Conservation (phyloP, 208 protist genomes). For the Trypanosoma boissoni region DNA sequence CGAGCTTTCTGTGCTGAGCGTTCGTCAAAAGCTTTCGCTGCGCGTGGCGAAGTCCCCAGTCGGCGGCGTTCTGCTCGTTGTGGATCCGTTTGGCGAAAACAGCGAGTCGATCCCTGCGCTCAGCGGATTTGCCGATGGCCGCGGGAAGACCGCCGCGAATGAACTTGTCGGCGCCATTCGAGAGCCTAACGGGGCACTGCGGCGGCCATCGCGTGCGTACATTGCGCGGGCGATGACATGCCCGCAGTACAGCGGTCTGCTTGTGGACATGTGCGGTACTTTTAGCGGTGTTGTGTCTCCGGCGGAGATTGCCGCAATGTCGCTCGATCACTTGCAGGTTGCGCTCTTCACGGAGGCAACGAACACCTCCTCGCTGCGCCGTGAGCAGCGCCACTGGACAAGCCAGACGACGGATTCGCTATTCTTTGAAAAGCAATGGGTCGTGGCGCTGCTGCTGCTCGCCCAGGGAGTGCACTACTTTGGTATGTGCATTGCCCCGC, state of each 20-base stretch:
- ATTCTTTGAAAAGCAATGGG: conserved; percentile 30
- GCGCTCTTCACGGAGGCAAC: conserved; percentile 39
- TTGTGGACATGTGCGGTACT: conserved; percentile 43
- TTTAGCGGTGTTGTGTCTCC: conserved; percentile 36
- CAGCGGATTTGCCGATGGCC: conserved; percentile 21
- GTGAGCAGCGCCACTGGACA: conserved; percentile 50
- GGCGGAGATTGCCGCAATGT: conserved; percentile 32
- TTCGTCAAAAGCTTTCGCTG: conserved; percentile 35
- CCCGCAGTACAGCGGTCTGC: conserved; percentile 14
- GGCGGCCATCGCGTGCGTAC: conserved; percentile 36
- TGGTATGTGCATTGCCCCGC: conserved; percentile 37
- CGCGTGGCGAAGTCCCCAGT: conserved; percentile 18
- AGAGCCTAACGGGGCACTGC: conserved; percentile 13
- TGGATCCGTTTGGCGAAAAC: conserved; percentile 71
- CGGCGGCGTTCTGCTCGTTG: conserved; percentile 31
- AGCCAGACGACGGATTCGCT: conserved; percentile 10
- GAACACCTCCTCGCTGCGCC: conserved; percentile 43
- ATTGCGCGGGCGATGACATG: conserved; percentile 37
- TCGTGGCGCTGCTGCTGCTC: conserved; percentile 58
- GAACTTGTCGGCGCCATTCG: conserved; percentile 42
- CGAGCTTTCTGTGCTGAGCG: conserved; percentile 43
- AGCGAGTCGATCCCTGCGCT: conserved; percentile 29
- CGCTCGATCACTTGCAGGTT: conserved; percentile 48
- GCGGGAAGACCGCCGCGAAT: conserved; percentile 22
- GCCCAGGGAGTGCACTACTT: conserved; percentile 63